Percentiles rank a stretch among this genome's conserved stretches.
phyloP scores from a whole-genome alignment of 1,284 basidiomycete genomes.

The Moniliophthora roreri region DNA sequence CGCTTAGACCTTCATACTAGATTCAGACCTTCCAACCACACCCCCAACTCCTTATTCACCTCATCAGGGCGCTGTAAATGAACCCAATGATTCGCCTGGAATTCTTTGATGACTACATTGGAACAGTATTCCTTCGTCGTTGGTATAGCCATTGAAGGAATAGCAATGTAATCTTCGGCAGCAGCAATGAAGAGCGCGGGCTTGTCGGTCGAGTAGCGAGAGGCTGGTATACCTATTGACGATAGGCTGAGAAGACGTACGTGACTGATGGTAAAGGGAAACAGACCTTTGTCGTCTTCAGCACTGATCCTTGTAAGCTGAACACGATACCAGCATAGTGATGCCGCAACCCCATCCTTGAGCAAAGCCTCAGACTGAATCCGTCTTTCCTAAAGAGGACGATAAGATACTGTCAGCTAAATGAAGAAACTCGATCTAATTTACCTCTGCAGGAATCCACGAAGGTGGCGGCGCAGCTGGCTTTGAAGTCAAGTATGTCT shows the following conservation, averaged over 20 bases:
- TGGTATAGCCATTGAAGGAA: neutral
- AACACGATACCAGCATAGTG: conserved; percentile 5
- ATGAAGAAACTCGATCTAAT: neutral
- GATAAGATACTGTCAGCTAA: conserved; percentile 18
- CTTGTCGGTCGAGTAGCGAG: conserved; percentile 2
- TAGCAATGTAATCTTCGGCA: neutral
- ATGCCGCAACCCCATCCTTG: conserved; percentile 14
- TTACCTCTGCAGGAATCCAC: neutral
- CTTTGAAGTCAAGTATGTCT: neutral
- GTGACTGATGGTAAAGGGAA: neutral
- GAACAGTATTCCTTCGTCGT: neutral
- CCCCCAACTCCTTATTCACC: conserved; percentile 5
- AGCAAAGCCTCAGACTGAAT: conserved; percentile 21
- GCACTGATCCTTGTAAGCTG: neutral
- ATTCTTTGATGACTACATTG: conserved; percentile 1
- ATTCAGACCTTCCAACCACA: conserved; percentile 5
- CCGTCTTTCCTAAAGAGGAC: conserved; percentile 23
- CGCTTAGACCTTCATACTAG: too few species aligned
- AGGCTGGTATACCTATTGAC: neutral
- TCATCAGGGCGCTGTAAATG: conserved; percentile 5
- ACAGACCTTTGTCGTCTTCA: conserved; percentile 6
- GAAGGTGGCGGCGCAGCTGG: neutral
- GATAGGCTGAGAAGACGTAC: neutral
- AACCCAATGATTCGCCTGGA: conserved; percentile 3
- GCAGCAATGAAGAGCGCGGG: conserved; percentile 1